Percentiles rank a stretch among this genome's conserved stretches.
Conservation (phyloP, 768 basidiomycete species). For the Leccinum olivaceopallidum region DNA sequence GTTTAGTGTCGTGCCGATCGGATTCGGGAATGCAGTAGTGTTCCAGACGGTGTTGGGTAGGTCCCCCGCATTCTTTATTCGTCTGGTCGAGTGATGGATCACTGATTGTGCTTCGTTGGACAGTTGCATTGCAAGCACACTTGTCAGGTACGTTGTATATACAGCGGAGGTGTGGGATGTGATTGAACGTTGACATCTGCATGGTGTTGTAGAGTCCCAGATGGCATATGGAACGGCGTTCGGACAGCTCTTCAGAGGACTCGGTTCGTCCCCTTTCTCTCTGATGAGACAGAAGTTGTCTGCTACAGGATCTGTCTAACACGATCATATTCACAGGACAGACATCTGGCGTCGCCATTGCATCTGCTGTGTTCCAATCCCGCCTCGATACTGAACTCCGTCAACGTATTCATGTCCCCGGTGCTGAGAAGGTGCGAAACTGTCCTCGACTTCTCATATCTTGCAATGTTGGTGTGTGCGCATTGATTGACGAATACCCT, state of each 20-base stretch:
- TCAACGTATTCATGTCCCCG: constrained; percentile 14
- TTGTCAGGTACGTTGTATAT: constrained; percentile 4
- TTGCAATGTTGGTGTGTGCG: neutral
- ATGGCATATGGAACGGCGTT: constrained; percentile 28
- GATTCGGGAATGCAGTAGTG: constrained; percentile 21
- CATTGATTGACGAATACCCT: neutral
- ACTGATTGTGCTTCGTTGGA: neutral
- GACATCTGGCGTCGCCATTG: constrained; percentile 22
- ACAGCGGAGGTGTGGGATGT: neutral
- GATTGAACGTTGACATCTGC: neutral
- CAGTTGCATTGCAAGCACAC: constrained; percentile 10
- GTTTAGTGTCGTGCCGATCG: constrained; percentile 21
- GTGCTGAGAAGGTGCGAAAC: constrained; percentile 9
- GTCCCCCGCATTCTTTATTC: neutral
- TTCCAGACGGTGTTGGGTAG: constrained; percentile 20
- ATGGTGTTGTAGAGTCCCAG: constrained; percentile 12
- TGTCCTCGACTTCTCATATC: too few species aligned
- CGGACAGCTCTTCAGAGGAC: constrained; percentile 23
- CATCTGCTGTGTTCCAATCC: constrained; percentile 25
- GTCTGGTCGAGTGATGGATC: neutral
- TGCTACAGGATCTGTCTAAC: neutral
- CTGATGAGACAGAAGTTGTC: neutral
- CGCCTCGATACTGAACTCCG: constrained; percentile 18
- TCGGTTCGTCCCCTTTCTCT: constrained; percentile 13
- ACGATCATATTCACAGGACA: constrained; percentile 9